Conservation (phyloP, 495 filamentous ascomycete species). For the Aspergillus asperescens region DNA sequence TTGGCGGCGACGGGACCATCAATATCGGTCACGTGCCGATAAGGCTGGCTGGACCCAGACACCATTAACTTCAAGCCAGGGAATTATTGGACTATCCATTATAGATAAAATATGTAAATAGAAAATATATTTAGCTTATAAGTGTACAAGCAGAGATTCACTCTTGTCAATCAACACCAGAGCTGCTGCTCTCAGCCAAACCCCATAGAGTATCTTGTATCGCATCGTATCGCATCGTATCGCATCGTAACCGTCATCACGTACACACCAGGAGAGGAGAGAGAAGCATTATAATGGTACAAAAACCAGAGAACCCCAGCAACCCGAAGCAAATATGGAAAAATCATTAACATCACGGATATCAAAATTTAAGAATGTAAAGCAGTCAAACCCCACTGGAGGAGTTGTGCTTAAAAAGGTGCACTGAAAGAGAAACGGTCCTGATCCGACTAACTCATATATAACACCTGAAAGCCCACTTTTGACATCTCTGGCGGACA, state of each 20-base stretch:
- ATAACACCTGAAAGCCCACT: neutral
- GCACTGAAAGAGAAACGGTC: neutral
- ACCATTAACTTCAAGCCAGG: too few relatives aligned
- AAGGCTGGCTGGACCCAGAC: too few relatives aligned
- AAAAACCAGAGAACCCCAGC: neutral
- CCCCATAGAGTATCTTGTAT: neutral
- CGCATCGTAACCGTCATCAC: neutral
- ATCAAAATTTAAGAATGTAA: neutral
- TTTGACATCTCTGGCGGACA: neutral
- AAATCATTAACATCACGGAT: neutral
- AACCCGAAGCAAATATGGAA: neutral
- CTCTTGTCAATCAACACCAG: neutral
- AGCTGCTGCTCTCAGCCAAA: neutral
- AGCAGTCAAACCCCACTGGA: neutral
- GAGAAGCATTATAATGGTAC: conserved; percentile 6
- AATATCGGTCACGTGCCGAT: neutral
- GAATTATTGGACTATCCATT: too few relatives aligned
- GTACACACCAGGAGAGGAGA: neutral
- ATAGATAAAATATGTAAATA: neutral
- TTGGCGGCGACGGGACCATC: neutral
- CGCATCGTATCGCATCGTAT: too few relatives aligned
- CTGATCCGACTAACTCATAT: neutral
- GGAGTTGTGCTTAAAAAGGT: neutral
- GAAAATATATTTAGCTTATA: neutral
- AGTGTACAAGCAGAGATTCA: neutral